Base-by-base conservation (phyloP, 257 asterid species). In the Solanum okadae region DNA sequence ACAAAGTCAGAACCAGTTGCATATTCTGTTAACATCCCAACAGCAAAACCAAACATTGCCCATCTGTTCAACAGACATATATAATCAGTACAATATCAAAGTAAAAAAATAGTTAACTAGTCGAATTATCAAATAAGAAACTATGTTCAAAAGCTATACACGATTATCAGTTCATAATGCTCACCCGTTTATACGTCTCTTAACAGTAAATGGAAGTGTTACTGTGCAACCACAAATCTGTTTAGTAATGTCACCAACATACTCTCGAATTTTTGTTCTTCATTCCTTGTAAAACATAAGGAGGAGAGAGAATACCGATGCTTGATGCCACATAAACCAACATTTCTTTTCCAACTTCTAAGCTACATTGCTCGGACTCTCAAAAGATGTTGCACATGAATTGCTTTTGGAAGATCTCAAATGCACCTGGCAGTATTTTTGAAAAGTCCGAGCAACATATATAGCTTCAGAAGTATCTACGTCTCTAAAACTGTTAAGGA, bases 41-140 rank as follows among this genome's bases (percentile, higher is more conserved):
- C 99, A 46, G 99, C 99, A 88, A 97, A 95, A 42, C 99, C 99
- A 88, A 97, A 97, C 99, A 97, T 97, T 13, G 99, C 99, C 99
- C 99, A 97, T 92, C 99, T 97, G 98, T 89, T 83, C 92, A 73
- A 85, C 91, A 76, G 85, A 35, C 42, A 61, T 78, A 49, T 18
- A 82, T 52, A 52, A 49, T 81, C 44, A 81, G 42, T 81, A 81
- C 86, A 11, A 10, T 42, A 42, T 42, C 46, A 42, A 42, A 42
- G 46, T 42, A 42, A 42, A 42, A 42, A 42, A 42, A 10, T 10
- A 42, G 46, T 42, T 42, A 42, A 10, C 46, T 42, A 42, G 46
- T 42, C 49, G 13, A 75, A 35, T 11, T 73, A 22, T 11, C 31
- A 37, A 0, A 5, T 10, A 15, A 14, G 85, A 25, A 14, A 78